These are phyloP conservation scores for Rhynchospora breviuscula DNA, from an alignment of 176 grass and related monocot species.

Conservation along the genomic window DNA sequence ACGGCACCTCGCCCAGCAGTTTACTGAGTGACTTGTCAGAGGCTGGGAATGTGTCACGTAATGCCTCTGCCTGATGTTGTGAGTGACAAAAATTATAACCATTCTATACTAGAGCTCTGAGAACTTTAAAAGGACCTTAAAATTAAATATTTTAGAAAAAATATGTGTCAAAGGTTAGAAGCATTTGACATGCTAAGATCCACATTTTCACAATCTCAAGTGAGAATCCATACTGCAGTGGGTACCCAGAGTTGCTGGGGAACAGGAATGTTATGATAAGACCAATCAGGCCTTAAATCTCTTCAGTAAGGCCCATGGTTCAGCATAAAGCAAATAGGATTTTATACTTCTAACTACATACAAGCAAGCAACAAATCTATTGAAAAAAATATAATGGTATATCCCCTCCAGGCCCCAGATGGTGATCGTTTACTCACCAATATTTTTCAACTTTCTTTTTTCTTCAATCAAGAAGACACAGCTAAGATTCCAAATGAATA, in stretches of 20 bases:
- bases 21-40: conserved; percentile 85
- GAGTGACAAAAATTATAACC: conserved; percentile 20
- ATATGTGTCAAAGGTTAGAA: conserved; percentile 21
- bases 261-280: not conserved
- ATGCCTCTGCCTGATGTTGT: conserved; percentile 50
- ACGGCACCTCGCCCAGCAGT: conserved; percentile 86
- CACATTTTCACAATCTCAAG: not conserved
- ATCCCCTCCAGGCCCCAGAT: not conserved
- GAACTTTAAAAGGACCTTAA: not conserved
- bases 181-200: conserved; percentile 4
- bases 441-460: not conserved
- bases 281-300: not conserved
- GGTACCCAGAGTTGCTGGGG: not conserved
- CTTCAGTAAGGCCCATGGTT: not conserved
- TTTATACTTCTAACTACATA: no score
- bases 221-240: not conserved
- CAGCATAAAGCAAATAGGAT: not conserved
- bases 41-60: conserved; percentile 84
- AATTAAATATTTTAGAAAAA: not conserved
- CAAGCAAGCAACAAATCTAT: not conserved
- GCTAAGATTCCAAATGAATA: not conserved
- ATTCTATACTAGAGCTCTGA: not conserved
- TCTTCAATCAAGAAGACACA: not conserved
- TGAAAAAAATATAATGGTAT: not conserved
- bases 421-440: not conserved